phyloP scores from a whole-genome alignment of 2,329 filamentous ascomycete genomes.

The Fusarium incarnatum region DNA sequence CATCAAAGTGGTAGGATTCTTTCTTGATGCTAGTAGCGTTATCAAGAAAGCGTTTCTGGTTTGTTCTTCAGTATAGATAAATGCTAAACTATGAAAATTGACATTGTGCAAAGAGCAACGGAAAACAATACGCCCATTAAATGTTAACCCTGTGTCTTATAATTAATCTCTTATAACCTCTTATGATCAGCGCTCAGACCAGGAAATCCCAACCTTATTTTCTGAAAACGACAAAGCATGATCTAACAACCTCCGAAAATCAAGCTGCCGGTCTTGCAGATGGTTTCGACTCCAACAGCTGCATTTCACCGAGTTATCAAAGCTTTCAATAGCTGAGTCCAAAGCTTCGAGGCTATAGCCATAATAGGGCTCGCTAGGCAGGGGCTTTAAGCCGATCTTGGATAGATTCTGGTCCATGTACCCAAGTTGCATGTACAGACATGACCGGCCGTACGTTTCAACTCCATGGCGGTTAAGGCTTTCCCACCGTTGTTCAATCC shows the following conservation, averaged over 20 bases:
- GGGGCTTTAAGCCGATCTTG: background rate
- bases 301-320: accelerated
- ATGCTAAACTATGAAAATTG: too few species aligned
- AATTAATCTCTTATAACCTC: too few species aligned
- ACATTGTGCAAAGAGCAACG: too few species aligned
- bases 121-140: too few species aligned
- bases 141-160: too few species aligned
- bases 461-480: accelerated
- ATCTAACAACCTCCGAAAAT: accelerated
- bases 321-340: accelerated
- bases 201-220: background rate
- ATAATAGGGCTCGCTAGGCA: background rate
- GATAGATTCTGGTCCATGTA: background rate
- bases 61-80: too few species aligned
- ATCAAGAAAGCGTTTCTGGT: too few species aligned
- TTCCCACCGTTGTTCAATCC: accelerated
- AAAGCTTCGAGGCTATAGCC: background rate
- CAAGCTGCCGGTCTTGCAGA: accelerated
- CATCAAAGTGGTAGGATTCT: too few species aligned
- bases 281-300: background rate
- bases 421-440: background rate
- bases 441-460: accelerated
- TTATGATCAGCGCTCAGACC: accelerated
- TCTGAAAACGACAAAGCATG: accelerated
- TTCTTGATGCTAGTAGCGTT: too few species aligned